phyloP scores from a whole-genome alignment of 441 rosid species.

The Aquilaria agallochum region DNA sequence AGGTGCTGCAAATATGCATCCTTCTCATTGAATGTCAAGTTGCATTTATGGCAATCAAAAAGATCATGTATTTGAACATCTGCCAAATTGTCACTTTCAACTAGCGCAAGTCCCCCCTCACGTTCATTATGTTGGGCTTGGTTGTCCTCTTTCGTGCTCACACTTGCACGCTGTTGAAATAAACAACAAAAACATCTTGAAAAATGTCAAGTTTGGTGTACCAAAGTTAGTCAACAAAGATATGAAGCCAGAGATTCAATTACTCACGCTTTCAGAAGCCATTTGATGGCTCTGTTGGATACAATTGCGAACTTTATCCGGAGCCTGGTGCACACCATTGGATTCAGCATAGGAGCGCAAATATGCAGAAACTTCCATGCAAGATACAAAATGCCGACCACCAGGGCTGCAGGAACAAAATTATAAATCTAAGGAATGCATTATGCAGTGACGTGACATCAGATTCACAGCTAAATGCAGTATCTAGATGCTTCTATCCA shows the following conservation, averaged over 20 bases:
- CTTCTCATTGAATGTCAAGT: constrained; percentile 56
- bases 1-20: constrained; percentile 67
- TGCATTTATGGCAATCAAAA: constrained; percentile 73
- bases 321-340: constrained; percentile 17
- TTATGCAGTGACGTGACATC: neutral
- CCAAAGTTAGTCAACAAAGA: constrained; percentile 2
- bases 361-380: constrained; percentile 65
- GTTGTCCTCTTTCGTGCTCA: constrained; percentile 28
- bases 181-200: constrained; percentile 19
- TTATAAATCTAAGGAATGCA: too few species aligned
- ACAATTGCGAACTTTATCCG: constrained; percentile 20
- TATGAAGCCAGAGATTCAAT: neutral
- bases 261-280: constrained; percentile 37
- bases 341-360: constrained; percentile 41
- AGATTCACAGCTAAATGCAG: neutral
- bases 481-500: too few species aligned
- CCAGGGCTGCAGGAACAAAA: constrained; percentile 40
- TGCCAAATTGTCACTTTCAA: constrained; percentile 44
- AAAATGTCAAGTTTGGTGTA: constrained; percentile 2
- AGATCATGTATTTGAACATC: constrained; percentile 54
- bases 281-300: constrained; percentile 23
- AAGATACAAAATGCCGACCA: constrained; percentile 65
- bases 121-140: constrained; percentile 26
- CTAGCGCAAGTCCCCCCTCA: constrained; percentile 28
- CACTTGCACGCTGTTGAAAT: constrained; percentile 33